phyloP scores from a whole-genome alignment of 2,329 filamentous ascomycete species.

The Gnomoniopsis sp. region DNA sequence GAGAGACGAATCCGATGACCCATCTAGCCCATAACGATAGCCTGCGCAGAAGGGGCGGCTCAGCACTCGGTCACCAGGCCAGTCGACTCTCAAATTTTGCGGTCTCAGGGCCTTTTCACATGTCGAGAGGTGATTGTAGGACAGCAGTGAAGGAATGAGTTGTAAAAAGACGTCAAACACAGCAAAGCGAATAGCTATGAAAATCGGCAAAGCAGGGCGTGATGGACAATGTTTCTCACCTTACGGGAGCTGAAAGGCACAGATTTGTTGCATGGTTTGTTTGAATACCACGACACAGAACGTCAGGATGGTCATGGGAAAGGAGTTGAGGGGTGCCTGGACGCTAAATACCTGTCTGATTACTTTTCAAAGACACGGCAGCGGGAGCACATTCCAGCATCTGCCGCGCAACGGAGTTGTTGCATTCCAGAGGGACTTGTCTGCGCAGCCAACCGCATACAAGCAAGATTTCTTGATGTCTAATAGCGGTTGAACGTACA shows the following conservation, averaged over 20 bases:
- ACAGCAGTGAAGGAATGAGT: not conserved
- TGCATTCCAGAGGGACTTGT: slow-evolving; percentile 4
- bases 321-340: not conserved
- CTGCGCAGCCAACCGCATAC: not conserved
- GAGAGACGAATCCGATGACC: not conserved
- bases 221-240: not conserved
- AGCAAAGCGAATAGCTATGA: not conserved
- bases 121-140: not conserved
- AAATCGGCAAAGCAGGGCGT: not conserved
- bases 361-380: not conserved
- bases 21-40: not conserved
- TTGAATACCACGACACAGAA: not conserved
- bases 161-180: too few species aligned
- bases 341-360: not conserved
- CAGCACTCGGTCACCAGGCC: not conserved
- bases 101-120: not conserved
- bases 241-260: not conserved
- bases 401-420: not conserved
- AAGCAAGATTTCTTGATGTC: not conserved
- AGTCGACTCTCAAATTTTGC: not conserved
- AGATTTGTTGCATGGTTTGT: not conserved
- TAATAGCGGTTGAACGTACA: not conserved
- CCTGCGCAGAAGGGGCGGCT: not conserved
- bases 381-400: not conserved
- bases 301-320: not conserved